Conservation (phyloP, 1,284 basidiomycete genomes). For the Fistulinella cinereoalba region DNA sequence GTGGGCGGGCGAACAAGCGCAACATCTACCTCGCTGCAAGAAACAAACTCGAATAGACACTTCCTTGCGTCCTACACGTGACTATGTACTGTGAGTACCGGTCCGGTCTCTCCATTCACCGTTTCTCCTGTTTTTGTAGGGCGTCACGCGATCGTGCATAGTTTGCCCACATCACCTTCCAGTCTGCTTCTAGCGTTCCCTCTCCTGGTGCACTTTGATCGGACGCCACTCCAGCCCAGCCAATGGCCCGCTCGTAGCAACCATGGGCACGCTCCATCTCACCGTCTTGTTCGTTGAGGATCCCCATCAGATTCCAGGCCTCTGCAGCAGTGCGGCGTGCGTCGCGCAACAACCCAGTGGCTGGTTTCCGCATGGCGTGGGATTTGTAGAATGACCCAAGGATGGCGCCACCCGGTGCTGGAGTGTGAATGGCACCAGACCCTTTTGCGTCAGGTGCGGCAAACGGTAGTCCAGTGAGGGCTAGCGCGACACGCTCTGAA, state of each 20-base stretch:
- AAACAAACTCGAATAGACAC: too few relatives aligned
- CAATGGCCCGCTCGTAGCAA: conserved; percentile 60
- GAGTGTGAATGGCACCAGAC: conserved; percentile 41
- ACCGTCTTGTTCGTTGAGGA: conserved; percentile 44
- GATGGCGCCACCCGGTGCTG: conserved; percentile 42
- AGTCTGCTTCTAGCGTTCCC: conserved; percentile 54
- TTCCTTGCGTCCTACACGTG: too few relatives aligned
- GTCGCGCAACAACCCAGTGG: conserved; percentile 62
- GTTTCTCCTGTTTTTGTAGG: conserved; percentile 1
- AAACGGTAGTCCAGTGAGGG: conserved; percentile 47
- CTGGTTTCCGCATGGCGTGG: conserved; percentile 50
- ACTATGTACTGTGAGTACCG: not conserved
- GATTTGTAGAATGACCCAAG: conserved; percentile 46
- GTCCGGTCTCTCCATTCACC: too few relatives aligned
- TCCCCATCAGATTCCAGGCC: conserved; percentile 61
- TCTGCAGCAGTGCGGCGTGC: conserved; percentile 66
- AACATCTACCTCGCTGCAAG: too few relatives aligned
- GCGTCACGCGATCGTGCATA: conserved; percentile 42
- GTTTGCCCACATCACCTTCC: conserved; percentile 51
- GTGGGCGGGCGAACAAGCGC: conserved; percentile 6
- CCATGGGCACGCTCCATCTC: conserved; percentile 43
- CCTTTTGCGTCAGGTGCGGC: conserved; percentile 38
- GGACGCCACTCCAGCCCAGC: conserved; percentile 54
- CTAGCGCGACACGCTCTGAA: conserved; percentile 62
- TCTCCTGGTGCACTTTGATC: conserved; percentile 45